Evolutionary conservation across 2,329 filamentous ascomycete species (phyloP).

Genomic region (Fusarium azukiicola): DNA sequence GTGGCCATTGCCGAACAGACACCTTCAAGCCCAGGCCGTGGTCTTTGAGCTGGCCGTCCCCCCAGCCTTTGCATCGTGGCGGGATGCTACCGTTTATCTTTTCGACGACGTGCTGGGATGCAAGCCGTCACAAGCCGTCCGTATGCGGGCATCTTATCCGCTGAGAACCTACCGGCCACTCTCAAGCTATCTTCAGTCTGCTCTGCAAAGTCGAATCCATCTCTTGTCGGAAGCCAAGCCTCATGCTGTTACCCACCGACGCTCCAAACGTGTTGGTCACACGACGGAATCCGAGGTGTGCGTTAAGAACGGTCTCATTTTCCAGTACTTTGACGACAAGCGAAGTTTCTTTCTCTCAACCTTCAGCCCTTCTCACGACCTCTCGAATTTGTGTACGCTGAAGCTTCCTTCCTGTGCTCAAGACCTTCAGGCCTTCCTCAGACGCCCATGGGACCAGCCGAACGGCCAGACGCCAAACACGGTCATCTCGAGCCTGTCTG

Average conservation of each 20-base stretch:
- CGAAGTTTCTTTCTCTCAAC: not conserved
- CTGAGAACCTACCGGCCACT: slow-evolving; percentile 38
- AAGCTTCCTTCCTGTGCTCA: slow-evolving; percentile 34
- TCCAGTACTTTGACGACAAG: slow-evolving; percentile 41
- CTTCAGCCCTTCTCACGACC: not conserved
- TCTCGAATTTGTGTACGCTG: slow-evolving; percentile 41
- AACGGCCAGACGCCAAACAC: slow-evolving; percentile 66
- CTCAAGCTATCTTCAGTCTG: not conserved
- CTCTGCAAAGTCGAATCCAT: slow-evolving; percentile 25
- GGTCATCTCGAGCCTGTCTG: slow-evolving; percentile 71
- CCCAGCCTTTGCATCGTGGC: slow-evolving; percentile 67
- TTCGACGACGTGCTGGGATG: slow-evolving; percentile 63
- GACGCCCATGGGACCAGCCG: slow-evolving; percentile 15
- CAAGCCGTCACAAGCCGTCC: not conserved
- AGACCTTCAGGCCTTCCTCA: slow-evolving; percentile 41
- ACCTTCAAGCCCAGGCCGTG: slow-evolving; percentile 63
- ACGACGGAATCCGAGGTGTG: slow-evolving; percentile 42
- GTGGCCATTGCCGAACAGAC: slow-evolving; percentile 73
- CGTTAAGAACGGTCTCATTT: slow-evolving; percentile 51
- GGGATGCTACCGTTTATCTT: slow-evolving; percentile 69
- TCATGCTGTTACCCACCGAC: slow-evolving; percentile 39
- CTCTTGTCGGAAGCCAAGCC: slow-evolving; percentile 48
- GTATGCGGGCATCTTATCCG: not conserved
- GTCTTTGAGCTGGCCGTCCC: slow-evolving; percentile 77
- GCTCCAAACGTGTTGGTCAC: not conserved